Evolutionary conservation across 2,329 filamentous ascomycete genomes (phyloP).

Genomic region (Colletotrichum kahawae): DNA sequence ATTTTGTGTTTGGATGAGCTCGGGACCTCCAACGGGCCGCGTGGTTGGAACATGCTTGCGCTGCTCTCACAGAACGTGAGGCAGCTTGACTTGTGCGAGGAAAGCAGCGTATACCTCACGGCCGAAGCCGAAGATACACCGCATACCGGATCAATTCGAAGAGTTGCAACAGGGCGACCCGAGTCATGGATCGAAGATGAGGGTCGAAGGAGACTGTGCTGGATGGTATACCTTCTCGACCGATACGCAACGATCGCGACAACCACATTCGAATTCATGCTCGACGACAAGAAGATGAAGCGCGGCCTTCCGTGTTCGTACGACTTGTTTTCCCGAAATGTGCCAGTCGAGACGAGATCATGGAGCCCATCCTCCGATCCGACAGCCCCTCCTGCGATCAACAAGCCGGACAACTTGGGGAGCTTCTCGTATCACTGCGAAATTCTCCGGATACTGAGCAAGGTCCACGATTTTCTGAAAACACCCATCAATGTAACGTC

Average conservation of each 20-base stretch:
- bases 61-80: conserved; percentile 42
- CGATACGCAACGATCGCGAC: conserved; percentile 48
- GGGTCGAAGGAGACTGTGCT: conserved; percentile 44
- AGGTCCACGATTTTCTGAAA: conserved; percentile 48
- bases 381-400: conserved; percentile 29
- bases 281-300: conserved; percentile 43
- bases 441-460: conserved; percentile 46
- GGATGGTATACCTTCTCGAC: conserved; percentile 51
- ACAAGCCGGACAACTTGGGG: conserved; percentile 46
- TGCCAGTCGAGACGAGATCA: conserved; percentile 46
- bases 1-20: conserved; percentile 47
- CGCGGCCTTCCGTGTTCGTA: conserved; percentile 48
- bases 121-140: conserved; percentile 36
- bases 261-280: conserved; percentile 44
- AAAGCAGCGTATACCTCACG: conserved; percentile 41
- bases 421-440: conserved; percentile 52
- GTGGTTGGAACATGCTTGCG: conserved; percentile 46
- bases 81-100: conserved; percentile 44
- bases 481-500: conserved; percentile 43
- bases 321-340: conserved; percentile 47
- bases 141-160: conserved; percentile 37
- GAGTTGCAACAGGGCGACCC: conserved; percentile 38
- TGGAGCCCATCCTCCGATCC: conserved; percentile 28
- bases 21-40: conserved; percentile 46
- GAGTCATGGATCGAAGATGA: conserved; percentile 52